Base-by-base conservation (phyloP, 257 asterid species). In the Fraxinus quadrangulata region DNA sequence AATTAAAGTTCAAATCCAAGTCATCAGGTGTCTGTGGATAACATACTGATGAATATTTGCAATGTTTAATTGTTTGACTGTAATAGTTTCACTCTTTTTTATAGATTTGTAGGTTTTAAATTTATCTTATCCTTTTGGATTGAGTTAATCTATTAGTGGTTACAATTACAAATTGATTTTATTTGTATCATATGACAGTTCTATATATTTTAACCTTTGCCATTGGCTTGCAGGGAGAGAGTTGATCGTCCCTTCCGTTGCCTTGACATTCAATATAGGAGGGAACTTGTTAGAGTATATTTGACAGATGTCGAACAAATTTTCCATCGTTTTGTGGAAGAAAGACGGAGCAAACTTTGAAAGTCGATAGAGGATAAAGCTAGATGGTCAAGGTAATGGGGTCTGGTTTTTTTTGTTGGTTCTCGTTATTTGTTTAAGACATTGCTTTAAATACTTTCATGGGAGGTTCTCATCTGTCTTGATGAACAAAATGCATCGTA, bases 251-350 rank as follows among this genome's bases (percentile, higher is more conserved):
- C 97, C 11, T 95, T 95, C 82, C 96, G 98, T 66, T 95, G 98
- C 84, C 97, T 95, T 65, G 97, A 89, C 77, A 82, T 90, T 82
- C 91, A 85, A 79, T 95, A 95, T 80, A 83, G 99, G 82, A 86
- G 99, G 90, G 99, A 95, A 80, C 97, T 93, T 83, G 90, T 93
- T 28, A 83, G 99, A 56, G 97, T 93, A 11, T 95, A 95, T 85
- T 83, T 93, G 86, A 88, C 93, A 69, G 93, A 95, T 81, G 99
- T 95, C 14, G 99, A 93, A 78, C 97, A 93, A 83, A 92, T 91
- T 70, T 93, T 96, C 86, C 89, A 95, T 67, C 97, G 92, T 75
- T 95, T 89, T 80, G 92, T 93, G 49, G 98, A 95, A 86, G 99
- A 89, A 54, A 85, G 90, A 59, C 84, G 97, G 31, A 79, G 80